A percentile compares a stretch with the other conserved stretches of the same genome.
Evolutionary conservation across 441 rosid genomes (phyloP).

Genomic region (Dalechampia spathulata): DNA sequence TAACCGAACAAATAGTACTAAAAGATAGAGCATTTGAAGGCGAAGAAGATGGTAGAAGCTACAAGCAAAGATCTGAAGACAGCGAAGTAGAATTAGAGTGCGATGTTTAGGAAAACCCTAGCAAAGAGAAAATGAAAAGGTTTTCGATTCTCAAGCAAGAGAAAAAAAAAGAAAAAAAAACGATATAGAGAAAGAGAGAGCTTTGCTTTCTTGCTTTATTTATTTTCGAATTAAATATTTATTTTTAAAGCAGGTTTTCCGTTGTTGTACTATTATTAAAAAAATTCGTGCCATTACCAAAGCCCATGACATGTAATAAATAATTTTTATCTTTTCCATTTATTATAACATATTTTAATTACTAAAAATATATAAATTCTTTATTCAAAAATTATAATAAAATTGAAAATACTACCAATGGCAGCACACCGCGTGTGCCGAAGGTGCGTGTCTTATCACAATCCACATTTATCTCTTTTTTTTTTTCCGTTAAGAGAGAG

Average conservation of each 20-base stretch:
- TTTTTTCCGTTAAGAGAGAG: slow-evolving; percentile 7
- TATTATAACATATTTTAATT: neutral
- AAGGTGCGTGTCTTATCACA: slow-evolving; percentile 68
- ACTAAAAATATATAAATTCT: neutral
- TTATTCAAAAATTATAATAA: slow-evolving; percentile 12
- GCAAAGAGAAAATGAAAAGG: slow-evolving; percentile 18
- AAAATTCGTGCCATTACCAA: slow-evolving; percentile 16
- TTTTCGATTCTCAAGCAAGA: slow-evolving; percentile 34
- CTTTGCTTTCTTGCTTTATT: slow-evolving; percentile 15
- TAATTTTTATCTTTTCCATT: neutral
- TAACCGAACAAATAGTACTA: slow-evolving; percentile 22
- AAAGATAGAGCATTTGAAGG: slow-evolving; percentile 27
- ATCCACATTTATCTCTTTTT: slow-evolving; percentile 24
- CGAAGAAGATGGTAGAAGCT: slow-evolving; percentile 15
- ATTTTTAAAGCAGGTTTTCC: slow-evolving; percentile 40
- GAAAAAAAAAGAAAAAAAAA: slow-evolving; percentile 12
- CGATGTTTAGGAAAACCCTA: slow-evolving; percentile 73
- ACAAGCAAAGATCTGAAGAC: slow-evolving; percentile 29
- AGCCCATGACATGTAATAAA: slow-evolving; percentile 31
- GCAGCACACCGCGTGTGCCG: slow-evolving; percentile 27
- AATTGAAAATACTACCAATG: slow-evolving; percentile 19
- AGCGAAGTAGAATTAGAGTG: slow-evolving; percentile 46
- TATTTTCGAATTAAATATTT: neutral
- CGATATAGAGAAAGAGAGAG: slow-evolving; percentile 15
- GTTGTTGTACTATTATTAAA: slow-evolving; percentile 19